A percentile compares a stretch with the other conserved stretches of the same genome.
Conservation (phyloP, 2,329 filamentous ascomycete species). For the Xylaria sp. region DNA sequence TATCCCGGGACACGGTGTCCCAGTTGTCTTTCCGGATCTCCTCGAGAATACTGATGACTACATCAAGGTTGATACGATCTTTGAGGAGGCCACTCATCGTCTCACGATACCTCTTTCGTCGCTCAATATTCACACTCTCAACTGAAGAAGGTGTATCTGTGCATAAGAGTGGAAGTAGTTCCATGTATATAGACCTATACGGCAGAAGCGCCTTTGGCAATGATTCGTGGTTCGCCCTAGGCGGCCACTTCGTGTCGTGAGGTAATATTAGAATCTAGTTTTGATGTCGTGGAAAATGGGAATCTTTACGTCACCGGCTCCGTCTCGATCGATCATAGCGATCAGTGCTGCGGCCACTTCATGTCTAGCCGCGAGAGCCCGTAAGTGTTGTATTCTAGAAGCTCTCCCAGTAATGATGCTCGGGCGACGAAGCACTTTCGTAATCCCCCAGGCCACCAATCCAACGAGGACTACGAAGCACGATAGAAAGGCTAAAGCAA, state of each 20-base stretch:
- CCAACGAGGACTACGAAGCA: too few species aligned
- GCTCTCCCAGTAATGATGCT: too few species aligned
- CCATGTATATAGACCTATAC: constrained; percentile 1
- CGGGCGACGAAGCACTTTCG: too few species aligned
- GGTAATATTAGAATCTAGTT: too few species aligned
- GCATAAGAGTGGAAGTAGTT: not conserved
- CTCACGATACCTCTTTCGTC: not conserved
- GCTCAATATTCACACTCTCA: not conserved
- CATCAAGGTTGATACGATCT: not conserved
- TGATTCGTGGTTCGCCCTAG: constrained; percentile 7
- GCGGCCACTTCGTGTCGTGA: not conserved
- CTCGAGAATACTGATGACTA: not conserved
- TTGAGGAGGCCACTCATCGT: not conserved
- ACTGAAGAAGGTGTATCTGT: not conserved
- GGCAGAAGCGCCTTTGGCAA: constrained; percentile 6
- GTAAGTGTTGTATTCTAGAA: too few species aligned
- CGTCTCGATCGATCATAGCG: too few species aligned
- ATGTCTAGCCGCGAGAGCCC: too few species aligned
- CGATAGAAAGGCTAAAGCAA: too few species aligned
- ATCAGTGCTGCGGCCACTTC: too few species aligned
- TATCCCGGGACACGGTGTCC: constrained; percentile 3
- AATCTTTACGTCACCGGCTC: too few species aligned
- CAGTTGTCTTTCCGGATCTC: not conserved
- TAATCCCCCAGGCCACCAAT: too few species aligned
- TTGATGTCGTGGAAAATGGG: too few species aligned